These are phyloP conservation scores for Pilatotrama ljubarskyi DNA, from an alignment of 768 basidiomycete genomes.

Conservation along the genomic window DNA sequence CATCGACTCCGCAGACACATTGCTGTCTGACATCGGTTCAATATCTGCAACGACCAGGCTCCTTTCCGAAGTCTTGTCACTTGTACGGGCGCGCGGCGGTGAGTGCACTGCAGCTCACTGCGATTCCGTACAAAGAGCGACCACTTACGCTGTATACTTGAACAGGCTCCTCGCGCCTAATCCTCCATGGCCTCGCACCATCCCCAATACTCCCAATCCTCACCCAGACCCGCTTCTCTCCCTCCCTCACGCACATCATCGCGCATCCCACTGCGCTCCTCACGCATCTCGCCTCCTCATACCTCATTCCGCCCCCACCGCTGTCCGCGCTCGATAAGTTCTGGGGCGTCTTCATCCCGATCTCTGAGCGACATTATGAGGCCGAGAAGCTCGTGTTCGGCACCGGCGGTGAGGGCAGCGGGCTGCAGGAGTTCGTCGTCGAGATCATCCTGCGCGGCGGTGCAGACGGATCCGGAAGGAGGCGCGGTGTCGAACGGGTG, in stretches of 20 bases:
- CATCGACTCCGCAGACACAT: conserved; percentile 72
- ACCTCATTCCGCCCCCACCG: conserved; percentile 68
- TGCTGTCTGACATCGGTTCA: conserved; percentile 59
- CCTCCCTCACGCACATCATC: conserved; percentile 60
- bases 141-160: neutral
- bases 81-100: conserved; percentile 54
- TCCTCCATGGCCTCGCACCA: conserved; percentile 54
- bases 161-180: conserved; percentile 55
- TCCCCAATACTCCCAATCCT: conserved; percentile 56
- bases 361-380: conserved; percentile 62
- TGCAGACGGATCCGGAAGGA: conserved; percentile 41
- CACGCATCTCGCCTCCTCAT: conserved; percentile 64
- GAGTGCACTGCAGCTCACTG: conserved; percentile 20
- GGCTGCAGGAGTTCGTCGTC: conserved; percentile 56
- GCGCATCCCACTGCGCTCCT: conserved; percentile 75
- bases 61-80: conserved; percentile 46
- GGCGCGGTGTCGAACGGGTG: conserved; percentile 56
- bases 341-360: conserved; percentile 74
- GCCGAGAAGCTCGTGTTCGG: conserved; percentile 63
- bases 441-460: conserved; percentile 56
- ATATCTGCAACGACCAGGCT: conserved; percentile 52
- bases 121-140: too few relatives aligned
- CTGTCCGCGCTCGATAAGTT: conserved; percentile 65
- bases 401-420: conserved; percentile 44
- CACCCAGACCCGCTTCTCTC: conserved; percentile 61